These are phyloP conservation scores for Lathyrus sativus DNA, from an alignment of 306 rosid species.

Conservation along the genomic window DNA sequence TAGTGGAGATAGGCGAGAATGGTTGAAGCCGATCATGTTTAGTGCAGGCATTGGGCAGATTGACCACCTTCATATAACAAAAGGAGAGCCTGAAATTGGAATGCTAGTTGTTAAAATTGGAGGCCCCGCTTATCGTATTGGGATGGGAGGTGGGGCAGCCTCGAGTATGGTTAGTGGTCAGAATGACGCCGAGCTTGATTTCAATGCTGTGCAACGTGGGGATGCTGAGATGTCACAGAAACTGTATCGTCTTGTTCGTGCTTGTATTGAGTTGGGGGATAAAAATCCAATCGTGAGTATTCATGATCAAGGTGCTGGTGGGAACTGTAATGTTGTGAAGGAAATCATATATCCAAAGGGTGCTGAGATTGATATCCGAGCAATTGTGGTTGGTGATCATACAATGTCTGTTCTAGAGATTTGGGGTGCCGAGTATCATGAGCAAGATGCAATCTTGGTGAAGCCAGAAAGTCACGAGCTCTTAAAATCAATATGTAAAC, in stretches of 20 bases:
- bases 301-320: conserved; percentile 97
- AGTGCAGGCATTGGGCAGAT: conserved; percentile 93
- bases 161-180: conserved; percentile 99
- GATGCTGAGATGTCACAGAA: conserved; percentile 99
- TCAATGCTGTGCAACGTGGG: conserved; percentile 95
- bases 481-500: conserved; percentile 67
- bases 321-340: conserved; percentile 91
- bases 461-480: conserved; percentile 71
- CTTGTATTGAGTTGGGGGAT: conserved; percentile 93
- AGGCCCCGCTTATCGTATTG: conserved; percentile 95
- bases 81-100: conserved; percentile 84
- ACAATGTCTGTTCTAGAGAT: conserved; percentile 93
- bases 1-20: conserved; percentile 88
- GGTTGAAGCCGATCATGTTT: conserved; percentile 97
- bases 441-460: conserved; percentile 89
- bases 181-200: conserved; percentile 90
- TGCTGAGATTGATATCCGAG: conserved; percentile 73
- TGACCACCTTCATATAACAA: conserved; percentile 74
- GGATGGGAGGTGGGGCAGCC: conserved; percentile 98
- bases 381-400: conserved; percentile 83
- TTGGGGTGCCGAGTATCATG: conserved; percentile 97
- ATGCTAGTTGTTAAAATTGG: conserved; percentile 95
- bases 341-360: conserved; percentile 85
- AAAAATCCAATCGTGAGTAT: conserved; percentile 82
- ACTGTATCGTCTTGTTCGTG: conserved; percentile 87